Evolutionary conservation across 805 yeast species (phyloP).

Genomic region (Saccharomycopsis sp.): DNA sequence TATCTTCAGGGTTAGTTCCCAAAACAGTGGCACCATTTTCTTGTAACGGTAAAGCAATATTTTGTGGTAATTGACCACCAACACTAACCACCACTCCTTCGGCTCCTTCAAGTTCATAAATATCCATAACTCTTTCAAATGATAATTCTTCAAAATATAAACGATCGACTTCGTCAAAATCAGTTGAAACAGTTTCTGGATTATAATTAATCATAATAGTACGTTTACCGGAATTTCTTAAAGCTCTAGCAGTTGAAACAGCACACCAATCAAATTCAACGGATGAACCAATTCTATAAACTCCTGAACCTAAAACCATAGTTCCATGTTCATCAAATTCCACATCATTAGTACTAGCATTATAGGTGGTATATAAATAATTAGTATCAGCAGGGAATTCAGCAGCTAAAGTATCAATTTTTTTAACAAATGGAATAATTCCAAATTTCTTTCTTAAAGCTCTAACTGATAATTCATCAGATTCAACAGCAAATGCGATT

Average conservation of each 20-base stretch:
- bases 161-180: constrained; percentile 96
- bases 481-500: constrained; percentile 66
- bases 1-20: constrained; percentile 91
- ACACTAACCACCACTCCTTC: constrained; percentile 91
- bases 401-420: constrained; percentile 95
- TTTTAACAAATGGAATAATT: constrained; percentile 87
- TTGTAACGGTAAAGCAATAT: constrained; percentile 82
- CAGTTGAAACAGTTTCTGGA: constrained; percentile 98
- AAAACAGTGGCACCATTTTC: constrained; percentile 74
- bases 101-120: constrained; percentile 84
- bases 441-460: constrained; percentile 69
- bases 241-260: constrained; percentile 89
- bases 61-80: constrained; percentile 97
- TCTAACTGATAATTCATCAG: constrained; percentile 75
- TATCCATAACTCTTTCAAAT: constrained; percentile 94
- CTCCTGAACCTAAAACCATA: constrained; percentile 97
- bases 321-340: constrained; percentile 84
- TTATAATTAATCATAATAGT: constrained; percentile 96
- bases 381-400: constrained; percentile 98
- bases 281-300: constrained; percentile 95
- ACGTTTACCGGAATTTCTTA: constrained; percentile 76
- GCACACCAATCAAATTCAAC: constrained; percentile 99
- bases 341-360: constrained; percentile 79
- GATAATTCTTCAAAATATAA: constrained; percentile 92
- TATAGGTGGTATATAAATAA: constrained; percentile 91